Evolutionary conservation across 768 basidiomycete genomes (phyloP), one percentile per base, ranked within the genome.

Genomic region (Amanita pseudoporphyria): DNA sequence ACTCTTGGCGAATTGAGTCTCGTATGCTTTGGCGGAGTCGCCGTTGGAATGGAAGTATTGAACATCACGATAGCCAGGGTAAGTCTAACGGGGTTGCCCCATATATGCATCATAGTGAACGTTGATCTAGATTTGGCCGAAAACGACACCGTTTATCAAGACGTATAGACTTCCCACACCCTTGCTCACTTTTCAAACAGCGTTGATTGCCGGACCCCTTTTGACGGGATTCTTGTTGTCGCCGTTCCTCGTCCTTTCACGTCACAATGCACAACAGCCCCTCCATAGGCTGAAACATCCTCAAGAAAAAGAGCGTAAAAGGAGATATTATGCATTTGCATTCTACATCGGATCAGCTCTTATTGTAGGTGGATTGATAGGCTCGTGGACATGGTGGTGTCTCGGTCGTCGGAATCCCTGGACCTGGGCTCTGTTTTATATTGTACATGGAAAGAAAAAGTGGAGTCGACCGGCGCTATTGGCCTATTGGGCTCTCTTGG

Each of bases 171-270:
- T 93, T 5, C 93, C 96, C 9, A 95, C 89, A 2, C 95, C 96
- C 9, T 73, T 98, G 14, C 76, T 98, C 44, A 78, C 85, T 35
- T 94, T 91, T 66, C 96, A 98, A 60, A 73, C 94, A 36, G 90
- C 96, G 1, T 75, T 98, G 40, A 86, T 99, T 41, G 88, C 87
- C 3, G 96, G 96, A 19, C 85, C 92, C 0, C 78, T 98, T 51
- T 69, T 98, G 28, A 83, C 83, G n/a, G 96, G 96, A 12, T 91
- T 97, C 66, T 69, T 97, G 6, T 77, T 99, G n/a, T 91, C 91
- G 0, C 96, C 96, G 0, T 71, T 98, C 36, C 83, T 99, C 14
- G 83, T 90, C 39, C 74, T 98, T 16, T 95, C 94, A 14, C 81
- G 96, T 2, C 84, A 92, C 62, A 86, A 93, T 56, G 93, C 94